Percentiles rank a stretch among this genome's conserved stretches.
Conservation (phyloP, 306 rosid species). For the Cicer bijugum region DNA sequence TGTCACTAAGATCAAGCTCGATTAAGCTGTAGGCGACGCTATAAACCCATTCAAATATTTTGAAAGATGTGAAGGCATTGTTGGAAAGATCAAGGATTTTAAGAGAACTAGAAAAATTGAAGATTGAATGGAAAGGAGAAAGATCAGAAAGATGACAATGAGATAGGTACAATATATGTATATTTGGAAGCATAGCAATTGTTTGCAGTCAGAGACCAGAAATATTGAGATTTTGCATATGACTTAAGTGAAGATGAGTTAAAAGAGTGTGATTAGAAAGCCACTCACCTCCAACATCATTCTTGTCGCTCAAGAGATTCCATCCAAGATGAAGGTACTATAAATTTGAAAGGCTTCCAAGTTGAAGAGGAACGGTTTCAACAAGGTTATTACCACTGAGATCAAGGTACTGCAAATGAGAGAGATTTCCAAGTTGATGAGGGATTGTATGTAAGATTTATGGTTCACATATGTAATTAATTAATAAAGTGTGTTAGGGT, state of each 20-base stretch:
- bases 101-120: conserved; percentile 41
- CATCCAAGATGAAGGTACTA: conserved; percentile 18
- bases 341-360: conserved; percentile 45
- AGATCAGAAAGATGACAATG: conserved; percentile 23
- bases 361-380: conserved; percentile 39
- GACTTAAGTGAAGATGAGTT: conserved; percentile 29
- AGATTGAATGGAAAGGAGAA: neutral
- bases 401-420: conserved; percentile 27
- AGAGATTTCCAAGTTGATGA: conserved; percentile 31
- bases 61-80: conserved; percentile 19
- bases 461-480: too few species aligned
- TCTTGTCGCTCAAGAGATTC: neutral
- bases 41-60: conserved; percentile 39
- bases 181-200: conserved; percentile 32
- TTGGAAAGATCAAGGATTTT: neutral
- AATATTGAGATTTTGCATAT: neutral
- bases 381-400: neutral
- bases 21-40: conserved; percentile 5
- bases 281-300: conserved; percentile 23
- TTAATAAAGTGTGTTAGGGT: too few species aligned
- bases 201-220: neutral
- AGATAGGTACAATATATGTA: neutral
- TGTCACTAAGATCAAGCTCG: conserved; percentile 1
- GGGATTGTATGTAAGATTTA: neutral
- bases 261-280: conserved; percentile 43